A percentile compares a stretch with the other conserved stretches of the same genome.
phyloP scores from a whole-genome alignment of 352 stramenopile genomes.

The Pythium phragmitis region DNA sequence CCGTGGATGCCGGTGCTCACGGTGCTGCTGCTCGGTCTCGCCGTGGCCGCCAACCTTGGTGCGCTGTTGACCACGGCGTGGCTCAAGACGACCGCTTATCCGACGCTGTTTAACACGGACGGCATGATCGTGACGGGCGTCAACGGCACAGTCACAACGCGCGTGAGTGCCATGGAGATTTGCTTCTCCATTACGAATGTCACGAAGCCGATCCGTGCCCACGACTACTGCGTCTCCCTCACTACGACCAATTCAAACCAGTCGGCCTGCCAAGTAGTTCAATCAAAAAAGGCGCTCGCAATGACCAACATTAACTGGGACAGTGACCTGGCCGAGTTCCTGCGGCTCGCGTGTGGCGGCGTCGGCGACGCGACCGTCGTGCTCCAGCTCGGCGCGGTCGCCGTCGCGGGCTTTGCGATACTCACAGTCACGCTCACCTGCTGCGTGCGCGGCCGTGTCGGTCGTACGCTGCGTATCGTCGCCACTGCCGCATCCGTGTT shows the following conservation, averaged over 20 bases:
- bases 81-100: constrained; percentile 17
- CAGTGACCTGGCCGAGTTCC: constrained; percentile 1
- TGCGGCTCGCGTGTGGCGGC: constrained; percentile 8
- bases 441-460: background rate
- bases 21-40: constrained; percentile 2
- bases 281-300: background rate
- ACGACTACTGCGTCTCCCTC: constrained; percentile 3
- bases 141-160: constrained; percentile 8
- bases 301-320: background rate
- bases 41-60: constrained; percentile 7
- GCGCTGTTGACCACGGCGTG: constrained; percentile 7
- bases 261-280: background rate
- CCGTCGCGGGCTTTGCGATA: background rate
- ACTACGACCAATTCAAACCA: background rate
- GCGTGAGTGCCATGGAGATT: constrained; percentile 7
- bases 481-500: background rate
- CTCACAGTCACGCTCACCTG: background rate
- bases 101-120: constrained; percentile 5
- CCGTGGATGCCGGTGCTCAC: constrained; percentile 7
- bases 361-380: background rate
- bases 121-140: constrained; percentile 3
- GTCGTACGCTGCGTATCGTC: background rate
- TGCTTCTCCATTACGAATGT: constrained; percentile 11
- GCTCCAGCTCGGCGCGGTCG: constrained; percentile 4
- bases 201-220: background rate